Conservation (phyloP, 108 stramenopile genomes). For the Chaetoceros muelleri region DNA sequence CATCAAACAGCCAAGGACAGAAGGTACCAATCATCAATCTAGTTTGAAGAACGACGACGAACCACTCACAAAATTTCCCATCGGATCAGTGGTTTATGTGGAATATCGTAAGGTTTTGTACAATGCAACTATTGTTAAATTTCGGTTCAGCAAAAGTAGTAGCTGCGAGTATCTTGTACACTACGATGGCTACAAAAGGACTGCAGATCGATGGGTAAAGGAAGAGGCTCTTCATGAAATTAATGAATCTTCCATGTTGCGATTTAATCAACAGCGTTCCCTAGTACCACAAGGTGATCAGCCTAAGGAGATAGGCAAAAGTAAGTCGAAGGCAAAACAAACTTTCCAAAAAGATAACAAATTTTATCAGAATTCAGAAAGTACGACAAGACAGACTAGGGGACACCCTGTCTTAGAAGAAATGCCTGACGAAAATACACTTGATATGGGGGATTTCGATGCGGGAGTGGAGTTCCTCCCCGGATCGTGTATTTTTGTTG, state of each 20-base stretch:
- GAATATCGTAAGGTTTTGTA: constrained; percentile 30
- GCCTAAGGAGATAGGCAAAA: constrained; percentile 3
- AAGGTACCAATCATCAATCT: background rate
- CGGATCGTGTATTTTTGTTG: constrained; percentile 31
- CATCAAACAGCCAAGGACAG: background rate
- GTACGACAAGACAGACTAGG: constrained; percentile 1
- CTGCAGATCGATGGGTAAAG: constrained; percentile 36
- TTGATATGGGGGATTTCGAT: constrained; percentile 16
- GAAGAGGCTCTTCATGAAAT: constrained; percentile 22
- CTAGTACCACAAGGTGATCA: constrained; percentile 1
- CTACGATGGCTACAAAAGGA: constrained; percentile 36
- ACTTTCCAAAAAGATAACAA: background rate
- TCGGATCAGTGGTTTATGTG: constrained; percentile 26
- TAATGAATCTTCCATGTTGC: constrained; percentile 16
- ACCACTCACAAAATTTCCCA: constrained; percentile 16
- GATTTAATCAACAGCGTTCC: constrained; percentile 26
- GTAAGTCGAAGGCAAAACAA: background rate
- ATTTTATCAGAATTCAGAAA: background rate
- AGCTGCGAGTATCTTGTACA: constrained; percentile 26
- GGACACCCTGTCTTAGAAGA: background rate
- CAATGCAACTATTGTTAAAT: constrained; percentile 23
- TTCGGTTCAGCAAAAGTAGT: constrained; percentile 12
- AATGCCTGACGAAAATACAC: constrained; percentile 3
- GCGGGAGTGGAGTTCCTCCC: constrained; percentile 33
- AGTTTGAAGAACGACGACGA: background rate